Evolutionary conservation across 345 rosid species (phyloP), one percentile per base, ranked within the genome.

Genomic region (Litchi chinensis): DNA sequence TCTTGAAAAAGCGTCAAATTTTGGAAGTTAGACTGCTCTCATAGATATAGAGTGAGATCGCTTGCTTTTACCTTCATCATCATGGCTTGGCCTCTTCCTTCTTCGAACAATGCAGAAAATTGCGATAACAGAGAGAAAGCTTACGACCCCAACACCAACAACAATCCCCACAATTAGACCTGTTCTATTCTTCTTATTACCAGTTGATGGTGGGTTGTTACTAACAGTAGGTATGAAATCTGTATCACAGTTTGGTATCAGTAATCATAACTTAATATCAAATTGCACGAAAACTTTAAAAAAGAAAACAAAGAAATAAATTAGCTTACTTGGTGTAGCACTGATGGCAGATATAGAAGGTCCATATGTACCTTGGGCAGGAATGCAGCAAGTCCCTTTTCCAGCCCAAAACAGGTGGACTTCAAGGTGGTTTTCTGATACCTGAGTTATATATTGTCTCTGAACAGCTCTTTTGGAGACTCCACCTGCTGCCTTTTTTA

Each of bases 181-280:
- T 7, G 89, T 84, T 10, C 73, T 83, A 68, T 75, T 73, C 77
- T 84, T 89, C 76, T 83, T 63, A 3, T 22, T 60, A 60, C 28
- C 10, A 16, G 40, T 74, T 44, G 75, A 64, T 26, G 94, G 93
- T 56, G 86, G 77, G 21, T 65, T 89, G 86, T 88, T 86, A 37
- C 74, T 83, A 22, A 91, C 94, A 50, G 89, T 88, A 48, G 98
- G 94, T 75, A 0, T 62, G 77, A 94, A 94, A 85, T 91, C 95
- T 92, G 91, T 79, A 82, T 57, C 66, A 68, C 72, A 46, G 43
- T 39, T 62, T n/a, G n/a, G n/a, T n/a, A n/a, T n/a, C 79, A 54
- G 67, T 68, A 65, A 69, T 69, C 80, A 67, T 75, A 43, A 83
- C 40, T 50, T 28, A 48, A 40, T 57, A 70, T 62, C 44, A 71